These are phyloP conservation scores for Kentomonas sorsogonicus DNA, from an alignment of 208 protist genomes.

Conservation along the genomic window DNA sequence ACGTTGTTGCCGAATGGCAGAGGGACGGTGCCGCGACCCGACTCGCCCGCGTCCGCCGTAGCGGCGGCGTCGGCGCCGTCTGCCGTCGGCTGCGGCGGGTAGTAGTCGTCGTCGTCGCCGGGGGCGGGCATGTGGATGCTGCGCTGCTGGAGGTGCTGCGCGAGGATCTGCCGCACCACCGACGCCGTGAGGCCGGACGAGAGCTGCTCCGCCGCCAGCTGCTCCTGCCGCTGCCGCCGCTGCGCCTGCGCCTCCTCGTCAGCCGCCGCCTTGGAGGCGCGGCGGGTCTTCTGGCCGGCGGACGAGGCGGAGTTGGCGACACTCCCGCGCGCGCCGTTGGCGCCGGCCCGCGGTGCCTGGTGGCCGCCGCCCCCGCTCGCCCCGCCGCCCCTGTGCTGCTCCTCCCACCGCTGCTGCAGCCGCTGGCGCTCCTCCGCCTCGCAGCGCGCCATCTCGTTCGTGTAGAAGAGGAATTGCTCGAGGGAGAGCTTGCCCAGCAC, in stretches of 20 bases:
- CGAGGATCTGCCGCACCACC: constrained; percentile 3
- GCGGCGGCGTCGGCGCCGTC: background rate
- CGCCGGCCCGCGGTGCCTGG: too few relatives aligned
- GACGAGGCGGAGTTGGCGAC: too few relatives aligned
- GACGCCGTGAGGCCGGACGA: too few relatives aligned
- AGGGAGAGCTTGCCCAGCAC: constrained; percentile 21
- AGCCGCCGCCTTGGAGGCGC: too few relatives aligned
- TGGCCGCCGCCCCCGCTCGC: background rate
- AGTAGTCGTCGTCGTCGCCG: background rate
- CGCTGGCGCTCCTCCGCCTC: background rate
- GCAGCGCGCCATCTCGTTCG: background rate
- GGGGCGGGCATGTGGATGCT: constrained; percentile 4
- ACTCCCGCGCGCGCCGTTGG: too few relatives aligned
- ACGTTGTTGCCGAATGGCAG: too few relatives aligned
- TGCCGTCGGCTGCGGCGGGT: background rate
- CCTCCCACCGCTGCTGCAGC: constrained; percentile 1
- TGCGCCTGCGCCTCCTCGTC: too few relatives aligned
- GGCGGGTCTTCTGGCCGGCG: too few relatives aligned
- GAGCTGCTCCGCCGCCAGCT: background rate
- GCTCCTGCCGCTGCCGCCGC: constrained; percentile 1
- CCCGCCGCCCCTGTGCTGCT: constrained; percentile 1
- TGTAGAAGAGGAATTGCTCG: constrained; percentile 21
- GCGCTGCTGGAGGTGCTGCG: constrained; percentile 11
- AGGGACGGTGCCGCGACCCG: too few relatives aligned
- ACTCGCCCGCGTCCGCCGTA: too few relatives aligned